Evolutionary conservation across 2,329 filamentous ascomycete species (phyloP), one percentile per base, ranked within the genome.

Genomic region (Geoglossum cookeanum): DNA sequence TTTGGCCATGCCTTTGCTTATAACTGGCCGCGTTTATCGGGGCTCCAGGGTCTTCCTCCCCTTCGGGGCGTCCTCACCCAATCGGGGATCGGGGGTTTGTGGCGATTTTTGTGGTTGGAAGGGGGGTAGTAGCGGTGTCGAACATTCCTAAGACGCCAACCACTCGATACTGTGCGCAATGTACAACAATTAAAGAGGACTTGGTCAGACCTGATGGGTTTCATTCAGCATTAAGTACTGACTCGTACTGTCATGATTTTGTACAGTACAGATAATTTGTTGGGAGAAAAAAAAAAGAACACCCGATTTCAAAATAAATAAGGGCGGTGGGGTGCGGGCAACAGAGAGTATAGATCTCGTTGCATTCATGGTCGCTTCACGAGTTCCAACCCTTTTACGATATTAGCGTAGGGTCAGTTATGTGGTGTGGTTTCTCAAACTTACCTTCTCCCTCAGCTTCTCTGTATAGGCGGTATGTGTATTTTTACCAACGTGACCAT

Each of bases 401-500:
- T 33, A 29, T 52, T 22, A 52, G 48, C 48, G 29, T 52, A 52
- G 29, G 47, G 17, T 5, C 9, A 49, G 17, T 11, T 29, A 11
- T 11, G 29, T n/a, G 13, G 17, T 27, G 47, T 37, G 13, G 17
- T 33, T 33, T 52, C 15, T 7, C 27, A 8, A 32, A 62, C 58
- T 57, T 52, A 68, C 69, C 68, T 70, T 71, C 62, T 71, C 67
- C 65, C 70, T 71, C 55, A 71, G 58, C 65, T 70, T 81, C 60
- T 79, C 77, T 66, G 80, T 76, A 68, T 80, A 84, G 61, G 63
- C 65, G 37, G 78, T 76, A 62, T 77, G 71, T 61, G 76, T 74
- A 57, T 77, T 76, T 65, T 80, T 80, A 63, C 79, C 77, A 55
- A 84, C 71, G 65, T 83, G 79, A 17, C 80, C 80, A 66, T 85